Percentiles rank a stretch among this genome's conserved stretches.
These are phyloP conservation scores for Xylaria sp. DNA, from an alignment of 2,329 filamentous ascomycete species.

Conservation along the genomic window DNA sequence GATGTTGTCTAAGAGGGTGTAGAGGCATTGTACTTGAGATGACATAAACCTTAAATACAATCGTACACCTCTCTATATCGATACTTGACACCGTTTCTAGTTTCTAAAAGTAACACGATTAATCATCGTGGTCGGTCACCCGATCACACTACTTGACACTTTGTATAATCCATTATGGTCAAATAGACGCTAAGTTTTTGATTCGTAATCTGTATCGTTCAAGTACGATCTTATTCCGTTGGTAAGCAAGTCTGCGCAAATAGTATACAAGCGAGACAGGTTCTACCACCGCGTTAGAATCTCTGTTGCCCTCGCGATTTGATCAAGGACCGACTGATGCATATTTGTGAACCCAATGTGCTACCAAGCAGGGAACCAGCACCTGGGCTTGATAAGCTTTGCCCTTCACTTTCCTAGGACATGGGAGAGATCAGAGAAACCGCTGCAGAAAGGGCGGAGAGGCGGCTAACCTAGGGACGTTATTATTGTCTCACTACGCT, in stretches of 20 bases:
- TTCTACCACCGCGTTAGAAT: too few species aligned
- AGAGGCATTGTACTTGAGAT: not conserved
- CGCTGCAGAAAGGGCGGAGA: too few species aligned
- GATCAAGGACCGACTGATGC: not conserved
- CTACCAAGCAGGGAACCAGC: too few species aligned
- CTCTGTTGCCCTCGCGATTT: not conserved
- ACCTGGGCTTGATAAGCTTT: too few species aligned
- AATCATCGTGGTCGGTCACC: not conserved
- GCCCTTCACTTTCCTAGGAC: too few species aligned
- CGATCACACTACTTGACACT: too few species aligned
- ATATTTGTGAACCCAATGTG: too few species aligned
- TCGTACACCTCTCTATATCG: not conserved
- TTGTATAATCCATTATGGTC: not conserved
- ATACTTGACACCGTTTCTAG: not conserved
- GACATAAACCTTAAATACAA: conserved; percentile 4
- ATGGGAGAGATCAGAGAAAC: too few species aligned
- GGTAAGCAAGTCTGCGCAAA: not conserved
- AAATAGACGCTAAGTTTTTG: not conserved
- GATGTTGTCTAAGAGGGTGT: not conserved
- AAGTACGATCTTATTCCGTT: not conserved
- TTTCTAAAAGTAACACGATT: not conserved
- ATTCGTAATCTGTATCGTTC: not conserved
- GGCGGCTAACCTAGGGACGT: too few species aligned
- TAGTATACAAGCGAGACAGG: not conserved
- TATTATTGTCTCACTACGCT: not conserved